Evolutionary conservation across 192 early-diverging fungal genomes (phyloP).

Genomic region (Glomus cerebriforme): DNA sequence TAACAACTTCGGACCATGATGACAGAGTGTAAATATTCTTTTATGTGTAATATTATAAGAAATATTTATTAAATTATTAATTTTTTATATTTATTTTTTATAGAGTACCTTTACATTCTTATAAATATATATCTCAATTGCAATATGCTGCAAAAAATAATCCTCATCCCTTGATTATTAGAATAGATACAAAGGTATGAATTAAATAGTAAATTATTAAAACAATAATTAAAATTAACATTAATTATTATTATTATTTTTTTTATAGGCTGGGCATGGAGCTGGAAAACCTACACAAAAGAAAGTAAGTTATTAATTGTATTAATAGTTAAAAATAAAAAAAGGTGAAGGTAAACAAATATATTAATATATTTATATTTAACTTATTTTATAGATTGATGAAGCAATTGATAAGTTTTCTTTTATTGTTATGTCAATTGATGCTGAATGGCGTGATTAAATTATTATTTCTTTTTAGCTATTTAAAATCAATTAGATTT

Average conservation of each 20-base stretch:
- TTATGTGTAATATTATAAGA: background rate
- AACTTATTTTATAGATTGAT: conserved; percentile 44
- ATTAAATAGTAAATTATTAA: background rate
- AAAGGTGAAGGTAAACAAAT: background rate
- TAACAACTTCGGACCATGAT: conserved; percentile 71
- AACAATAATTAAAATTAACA: background rate
- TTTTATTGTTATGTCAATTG: conserved; percentile 54
- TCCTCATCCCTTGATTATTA: conserved; percentile 57
- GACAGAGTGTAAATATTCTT: conserved; percentile 54
- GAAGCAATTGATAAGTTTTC: conserved; percentile 66
- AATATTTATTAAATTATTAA: background rate
- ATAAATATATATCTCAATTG: conserved; percentile 63
- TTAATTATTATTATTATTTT: background rate
- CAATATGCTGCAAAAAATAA: conserved; percentile 57
- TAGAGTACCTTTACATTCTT: conserved; percentile 63
- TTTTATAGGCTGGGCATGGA: conserved; percentile 60
- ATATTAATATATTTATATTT: background rate
- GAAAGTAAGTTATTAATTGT: conserved; percentile 31
- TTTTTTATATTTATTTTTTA: background rate
- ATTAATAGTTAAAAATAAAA: background rate
- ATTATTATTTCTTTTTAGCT: no score
- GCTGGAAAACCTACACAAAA: conserved; percentile 67
- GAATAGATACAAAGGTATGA: conserved; percentile 60
- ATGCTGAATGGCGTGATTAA: conserved; percentile 53
- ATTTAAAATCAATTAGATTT: no score